Base-by-base conservation (phyloP, 108 stramenopile genomes). In the Cylindrotheca closterium region DNA sequence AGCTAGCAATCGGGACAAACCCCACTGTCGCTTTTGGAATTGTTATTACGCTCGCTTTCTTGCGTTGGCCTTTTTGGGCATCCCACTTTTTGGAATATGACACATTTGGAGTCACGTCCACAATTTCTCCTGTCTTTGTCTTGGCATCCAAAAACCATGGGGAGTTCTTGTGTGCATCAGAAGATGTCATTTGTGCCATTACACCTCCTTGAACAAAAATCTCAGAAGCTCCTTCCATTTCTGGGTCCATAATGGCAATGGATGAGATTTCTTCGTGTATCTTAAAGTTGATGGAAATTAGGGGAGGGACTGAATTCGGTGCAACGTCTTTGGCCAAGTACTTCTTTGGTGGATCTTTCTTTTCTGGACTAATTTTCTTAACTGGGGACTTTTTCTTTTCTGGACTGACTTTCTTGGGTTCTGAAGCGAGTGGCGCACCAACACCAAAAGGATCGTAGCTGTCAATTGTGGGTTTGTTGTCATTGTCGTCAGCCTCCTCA, bases 191-290 rank as follows among this genome's bases (percentile, higher is more conserved):
- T 73, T 80, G 83, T 1, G 79, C 82, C 63, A 55, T 33, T 22
- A 91, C 63, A 32, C 74, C 83, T 37, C 89, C 89, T 50, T 87
- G 72, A 4, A 85, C 63, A 34, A 55, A 58, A 21, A 84, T 48
- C 19, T 75, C 48, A 0, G 79, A 84, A 23, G 73, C 25, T 27
- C 75, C 84, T 18, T 85, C 77, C n/a, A 50, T 58, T 18, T 75
- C 77, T 19, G 51, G 28, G 27, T 60, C 45, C 37, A 42, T 42
- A 15, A 15, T 42, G 4, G 78, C 75, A 22, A 54, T 48, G 0
- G 85, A 81, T 3, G 85, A 72, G 1, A 84, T 84, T 59, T 89
- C 84, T 65, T 89, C 88, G 30, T 82, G 77, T 25, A 75, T 49
- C 21, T 68, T 71, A 27, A 89, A 78, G 47, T 75, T 77, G 10